Conservation (phyloP, 192 early-diverging fungal genomes). For the Thamnidium elegans region DNA sequence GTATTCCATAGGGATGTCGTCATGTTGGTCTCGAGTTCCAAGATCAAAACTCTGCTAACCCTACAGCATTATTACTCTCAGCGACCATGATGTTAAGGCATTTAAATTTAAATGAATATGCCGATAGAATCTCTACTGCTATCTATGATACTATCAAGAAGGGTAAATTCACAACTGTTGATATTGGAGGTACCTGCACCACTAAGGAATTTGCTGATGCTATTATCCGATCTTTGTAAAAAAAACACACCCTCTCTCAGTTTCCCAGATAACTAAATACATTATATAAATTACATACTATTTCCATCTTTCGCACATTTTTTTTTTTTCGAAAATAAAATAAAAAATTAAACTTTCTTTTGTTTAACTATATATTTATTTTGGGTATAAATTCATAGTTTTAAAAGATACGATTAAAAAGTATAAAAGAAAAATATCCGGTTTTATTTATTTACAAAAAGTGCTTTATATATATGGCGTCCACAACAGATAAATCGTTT, state of each 20-base stretch:
- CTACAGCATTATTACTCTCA: constrained; percentile 88
- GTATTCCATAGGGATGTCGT: constrained; percentile 73
- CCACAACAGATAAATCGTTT: too few species aligned
- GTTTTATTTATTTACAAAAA: too few species aligned
- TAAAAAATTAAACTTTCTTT: too few species aligned
- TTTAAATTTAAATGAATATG: constrained; percentile 84
- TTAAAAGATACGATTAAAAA: too few species aligned
- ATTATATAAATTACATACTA: too few species aligned
- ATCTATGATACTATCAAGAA: constrained; percentile 84
- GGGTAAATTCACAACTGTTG: constrained; percentile 77
- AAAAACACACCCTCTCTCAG: not conserved
- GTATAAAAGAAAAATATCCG: too few species aligned
- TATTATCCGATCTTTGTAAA: constrained; percentile 74
- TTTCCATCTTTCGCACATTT: too few species aligned
- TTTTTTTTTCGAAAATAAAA: too few species aligned
- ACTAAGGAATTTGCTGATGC: constrained; percentile 94
- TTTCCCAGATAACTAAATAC: too few species aligned
- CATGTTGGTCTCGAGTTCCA: constrained; percentile 97
- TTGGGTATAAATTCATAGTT: too few species aligned
- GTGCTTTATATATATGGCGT: too few species aligned
- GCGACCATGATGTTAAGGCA: constrained; percentile 96
- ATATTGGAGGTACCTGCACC: constrained; percentile 82
- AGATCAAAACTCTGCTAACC: constrained; percentile 95
- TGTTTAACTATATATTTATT: too few species aligned
- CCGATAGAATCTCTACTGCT: constrained; percentile 86